These are phyloP conservation scores for Populus tomentosa DNA, from an alignment of 441 rosid genomes.

Conservation along the genomic window DNA sequence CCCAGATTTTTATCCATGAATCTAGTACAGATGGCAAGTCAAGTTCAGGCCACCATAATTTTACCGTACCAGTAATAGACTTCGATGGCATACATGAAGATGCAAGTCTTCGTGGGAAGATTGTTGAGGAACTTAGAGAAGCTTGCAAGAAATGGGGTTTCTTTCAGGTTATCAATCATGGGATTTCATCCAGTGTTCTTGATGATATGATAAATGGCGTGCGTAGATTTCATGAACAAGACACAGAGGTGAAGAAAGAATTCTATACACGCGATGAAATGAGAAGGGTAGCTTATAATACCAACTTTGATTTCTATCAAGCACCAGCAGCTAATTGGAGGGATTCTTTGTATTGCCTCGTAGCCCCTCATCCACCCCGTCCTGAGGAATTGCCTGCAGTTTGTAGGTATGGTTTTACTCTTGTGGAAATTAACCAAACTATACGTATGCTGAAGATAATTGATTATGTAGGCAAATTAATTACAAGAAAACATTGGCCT, in stretches of 20 bases:
- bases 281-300: slow-evolving; percentile 6
- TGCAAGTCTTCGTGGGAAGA: neutral
- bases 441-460: too few relatives aligned
- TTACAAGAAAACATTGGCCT: too few relatives aligned
- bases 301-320: too few relatives aligned
- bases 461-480: too few relatives aligned
- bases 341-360: too few relatives aligned
- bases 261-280: slow-evolving; percentile 19
- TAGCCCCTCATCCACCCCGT: too few relatives aligned
- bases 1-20: slow-evolving; percentile 18
- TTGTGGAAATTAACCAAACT: too few relatives aligned
- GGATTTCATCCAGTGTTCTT: slow-evolving; percentile 29
- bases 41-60: neutral
- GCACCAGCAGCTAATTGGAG: too few relatives aligned
- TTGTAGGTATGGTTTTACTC: too few relatives aligned
- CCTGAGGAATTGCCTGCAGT: too few relatives aligned
- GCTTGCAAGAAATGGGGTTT: slow-evolving; percentile 34
- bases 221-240: slow-evolving; percentile 35
- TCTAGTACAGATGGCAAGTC: neutral
- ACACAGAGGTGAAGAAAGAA: slow-evolving; percentile 26
- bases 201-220: slow-evolving; percentile 26
- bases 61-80: slow-evolving; percentile 4
- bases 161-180: slow-evolving; percentile 44
- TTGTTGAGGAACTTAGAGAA: neutral
- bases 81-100: neutral